phyloP scores from a whole-genome alignment of 805 yeast species.

The Wickerhamomyces queroliae region DNA sequence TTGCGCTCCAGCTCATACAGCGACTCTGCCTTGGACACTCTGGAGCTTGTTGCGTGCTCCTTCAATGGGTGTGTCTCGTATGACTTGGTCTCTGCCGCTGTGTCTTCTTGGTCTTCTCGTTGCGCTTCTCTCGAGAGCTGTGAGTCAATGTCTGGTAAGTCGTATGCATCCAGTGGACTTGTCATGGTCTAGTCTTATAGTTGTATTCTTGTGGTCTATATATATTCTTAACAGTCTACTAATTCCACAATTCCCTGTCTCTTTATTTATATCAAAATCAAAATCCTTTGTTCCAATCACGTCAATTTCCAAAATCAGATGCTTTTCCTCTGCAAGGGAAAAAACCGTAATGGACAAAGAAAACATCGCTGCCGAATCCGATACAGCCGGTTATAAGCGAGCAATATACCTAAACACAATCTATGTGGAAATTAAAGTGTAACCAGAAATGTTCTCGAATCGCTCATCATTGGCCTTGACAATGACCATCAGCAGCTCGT shows the following conservation, averaged over 20 bases:
- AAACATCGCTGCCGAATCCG: not conserved
- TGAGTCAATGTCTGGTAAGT: conserved; percentile 12
- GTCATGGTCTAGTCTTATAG: conserved; percentile 3
- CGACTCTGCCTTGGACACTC: not conserved
- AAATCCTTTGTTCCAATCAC: too few species aligned
- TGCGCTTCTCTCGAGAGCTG: conserved; percentile 4
- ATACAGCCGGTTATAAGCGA: too few species aligned
- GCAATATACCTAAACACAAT: not conserved
- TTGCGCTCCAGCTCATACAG: conserved; percentile 1
- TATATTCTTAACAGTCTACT: too few species aligned
- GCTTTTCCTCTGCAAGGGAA: too few species aligned
- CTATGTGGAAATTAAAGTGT: conserved; percentile 43
- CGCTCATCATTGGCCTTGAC: conserved; percentile 62
- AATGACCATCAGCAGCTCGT: conserved; percentile 59
- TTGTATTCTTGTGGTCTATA: too few species aligned
- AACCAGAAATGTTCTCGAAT: conserved; percentile 70
- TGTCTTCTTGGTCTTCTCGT: conserved; percentile 2
- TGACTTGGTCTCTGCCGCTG: not conserved
- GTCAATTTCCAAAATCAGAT: not conserved
- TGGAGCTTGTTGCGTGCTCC: not conserved
- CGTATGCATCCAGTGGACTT: conserved; percentile 5
- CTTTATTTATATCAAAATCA: too few species aligned
- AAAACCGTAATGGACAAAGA: not conserved
- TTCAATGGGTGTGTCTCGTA: not conserved
- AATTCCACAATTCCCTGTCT: too few species aligned